Evolutionary conservation across 2,329 filamentous ascomycete genomes (phyloP).

Genomic region (Claviceps arundinis): DNA sequence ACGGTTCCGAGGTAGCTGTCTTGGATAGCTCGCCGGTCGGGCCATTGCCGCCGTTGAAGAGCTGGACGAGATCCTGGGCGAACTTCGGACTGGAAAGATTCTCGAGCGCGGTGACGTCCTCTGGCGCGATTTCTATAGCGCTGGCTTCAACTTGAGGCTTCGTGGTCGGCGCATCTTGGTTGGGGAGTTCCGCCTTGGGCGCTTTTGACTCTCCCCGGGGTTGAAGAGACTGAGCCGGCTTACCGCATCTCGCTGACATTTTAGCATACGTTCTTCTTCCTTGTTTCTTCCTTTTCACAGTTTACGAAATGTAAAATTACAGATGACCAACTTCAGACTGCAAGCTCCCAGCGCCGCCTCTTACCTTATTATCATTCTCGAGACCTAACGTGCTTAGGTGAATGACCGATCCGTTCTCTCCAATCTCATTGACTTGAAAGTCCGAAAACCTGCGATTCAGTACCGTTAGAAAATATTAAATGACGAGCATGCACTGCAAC

Average conservation of each 20-base stretch:
- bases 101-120: constrained; percentile 23
- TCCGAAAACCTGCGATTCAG: constrained; percentile 59
- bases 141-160: constrained; percentile 9
- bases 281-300: not conserved
- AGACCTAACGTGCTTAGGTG: constrained; percentile 46
- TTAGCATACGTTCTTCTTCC: not conserved
- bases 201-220: constrained; percentile 5
- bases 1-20: constrained; percentile 25
- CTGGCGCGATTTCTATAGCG: constrained; percentile 16
- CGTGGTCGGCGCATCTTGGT: constrained; percentile 4
- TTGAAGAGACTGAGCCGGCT: constrained; percentile 9
- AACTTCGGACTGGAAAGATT: constrained; percentile 26
- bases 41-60: constrained; percentile 25
- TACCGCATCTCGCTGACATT: not conserved
- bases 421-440: constrained; percentile 84
- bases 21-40: constrained; percentile 16
- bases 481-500: constrained; percentile 1
- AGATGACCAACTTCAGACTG: not conserved
- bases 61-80: constrained; percentile 25
- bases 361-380: constrained; percentile 8
- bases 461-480: not conserved
- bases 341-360: not conserved
- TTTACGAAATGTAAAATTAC: not conserved
- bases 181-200: not conserved
- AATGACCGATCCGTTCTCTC: constrained; percentile 59